phyloP scores from a whole-genome alignment of 1,139 yeast species.

The Pichia sp. region DNA sequence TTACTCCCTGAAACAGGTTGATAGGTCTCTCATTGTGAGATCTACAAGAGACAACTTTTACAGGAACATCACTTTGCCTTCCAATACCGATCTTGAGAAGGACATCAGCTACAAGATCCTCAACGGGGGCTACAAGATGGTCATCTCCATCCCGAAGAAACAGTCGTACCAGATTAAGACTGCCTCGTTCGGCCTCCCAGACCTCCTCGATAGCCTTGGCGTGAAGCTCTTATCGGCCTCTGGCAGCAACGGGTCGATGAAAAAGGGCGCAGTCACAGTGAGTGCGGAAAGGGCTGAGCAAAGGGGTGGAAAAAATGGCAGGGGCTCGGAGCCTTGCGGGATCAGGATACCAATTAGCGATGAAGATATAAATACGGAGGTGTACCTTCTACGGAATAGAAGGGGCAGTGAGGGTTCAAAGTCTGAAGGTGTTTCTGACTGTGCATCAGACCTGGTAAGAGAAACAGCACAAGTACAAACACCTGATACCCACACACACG shows the following conservation, averaged over 20 bases:
- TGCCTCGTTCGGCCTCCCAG: constrained; percentile 6
- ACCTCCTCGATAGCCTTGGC: constrained; percentile 1
- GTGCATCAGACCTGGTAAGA: neutral
- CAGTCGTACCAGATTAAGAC: constrained; percentile 4
- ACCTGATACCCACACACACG: neutral
- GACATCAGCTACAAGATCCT: constrained; percentile 15
- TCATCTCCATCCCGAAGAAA: constrained; percentile 18
- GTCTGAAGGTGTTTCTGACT: neutral
- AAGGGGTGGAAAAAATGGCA: neutral
- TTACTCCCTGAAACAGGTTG: constrained; percentile 18
- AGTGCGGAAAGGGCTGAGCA: constrained; percentile 1
- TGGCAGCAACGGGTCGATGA: neutral
- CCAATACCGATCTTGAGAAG: constrained; percentile 12
- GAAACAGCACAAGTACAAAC: too few species aligned
- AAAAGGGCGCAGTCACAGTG: neutral
- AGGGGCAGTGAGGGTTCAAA: neutral
- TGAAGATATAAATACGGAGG: constrained; percentile 1
- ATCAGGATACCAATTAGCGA: constrained; percentile 7
- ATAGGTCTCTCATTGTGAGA: constrained; percentile 16
- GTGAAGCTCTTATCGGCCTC: neutral
- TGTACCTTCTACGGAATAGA: neutral
- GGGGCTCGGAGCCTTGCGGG: neutral
- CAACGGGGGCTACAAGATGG: constrained; percentile 19
- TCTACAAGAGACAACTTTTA: constrained; percentile 20
- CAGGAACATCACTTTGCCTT: constrained; percentile 18